Percentiles rank a stretch among this genome's conserved stretches.
These are phyloP conservation scores for Ilex asprella DNA, from an alignment of 257 asterid species.

Conservation along the genomic window DNA sequence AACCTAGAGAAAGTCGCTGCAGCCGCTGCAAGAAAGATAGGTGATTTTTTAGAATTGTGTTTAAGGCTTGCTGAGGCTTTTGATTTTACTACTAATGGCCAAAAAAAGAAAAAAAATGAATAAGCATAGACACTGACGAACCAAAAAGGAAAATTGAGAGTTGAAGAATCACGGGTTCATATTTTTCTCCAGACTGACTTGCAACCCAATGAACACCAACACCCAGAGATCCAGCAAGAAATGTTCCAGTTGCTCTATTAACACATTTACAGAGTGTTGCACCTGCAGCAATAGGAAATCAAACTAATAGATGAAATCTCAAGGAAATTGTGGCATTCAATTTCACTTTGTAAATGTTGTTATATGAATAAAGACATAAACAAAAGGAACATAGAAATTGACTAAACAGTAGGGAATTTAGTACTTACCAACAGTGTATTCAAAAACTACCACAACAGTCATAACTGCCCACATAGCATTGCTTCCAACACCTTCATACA, in stretches of 20 bases:
- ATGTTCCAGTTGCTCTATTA: slow-evolving; percentile 58
- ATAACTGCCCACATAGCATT: slow-evolving; percentile 90
- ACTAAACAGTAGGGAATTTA: too few relatives aligned
- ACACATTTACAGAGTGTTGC: slow-evolving; percentile 60
- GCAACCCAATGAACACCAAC: slow-evolving; percentile 94
- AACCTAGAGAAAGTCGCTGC: slow-evolving; percentile 80
- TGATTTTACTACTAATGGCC: too few relatives aligned
- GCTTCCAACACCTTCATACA: slow-evolving; percentile 75
- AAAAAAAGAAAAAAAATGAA: too few relatives aligned
- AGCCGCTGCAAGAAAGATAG: slow-evolving; percentile 45
- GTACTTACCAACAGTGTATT: slow-evolving; percentile 68
- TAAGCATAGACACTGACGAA: slow-evolving; percentile 3
- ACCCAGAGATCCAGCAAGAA: slow-evolving; percentile 69
- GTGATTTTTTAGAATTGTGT: background rate
- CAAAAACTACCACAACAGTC: slow-evolving; percentile 83
- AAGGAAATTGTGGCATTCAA: too few relatives aligned
- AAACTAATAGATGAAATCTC: too few relatives aligned
- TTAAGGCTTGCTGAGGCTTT: too few relatives aligned
- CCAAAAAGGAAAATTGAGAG: slow-evolving; percentile 68
- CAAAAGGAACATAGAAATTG: background rate
- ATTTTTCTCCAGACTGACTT: slow-evolving; percentile 41
- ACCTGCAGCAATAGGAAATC: slow-evolving; percentile 30
- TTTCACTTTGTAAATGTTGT: too few relatives aligned
- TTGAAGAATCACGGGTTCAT: slow-evolving; percentile 67
- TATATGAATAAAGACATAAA: too few relatives aligned